A percentile compares a stretch with the other conserved stretches of the same genome.
Evolutionary conservation across 2,329 filamentous ascomycete species (phyloP).

Genomic region (Beauveria sp.): DNA sequence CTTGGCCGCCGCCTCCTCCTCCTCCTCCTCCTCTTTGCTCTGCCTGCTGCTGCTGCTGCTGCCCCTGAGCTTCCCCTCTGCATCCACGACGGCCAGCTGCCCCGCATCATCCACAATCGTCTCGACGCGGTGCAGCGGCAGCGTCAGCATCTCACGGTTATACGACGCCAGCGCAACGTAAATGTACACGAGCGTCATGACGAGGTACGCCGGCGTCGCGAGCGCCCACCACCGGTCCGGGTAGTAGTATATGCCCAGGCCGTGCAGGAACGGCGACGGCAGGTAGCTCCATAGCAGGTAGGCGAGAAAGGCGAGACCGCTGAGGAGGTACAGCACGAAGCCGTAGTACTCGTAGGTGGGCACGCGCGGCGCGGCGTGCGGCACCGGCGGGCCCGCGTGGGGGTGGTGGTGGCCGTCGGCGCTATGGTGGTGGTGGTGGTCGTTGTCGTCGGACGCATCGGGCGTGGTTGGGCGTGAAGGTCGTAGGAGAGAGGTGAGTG

Average conservation of each 20-base stretch:
- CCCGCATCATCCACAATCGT: constrained; percentile 88
- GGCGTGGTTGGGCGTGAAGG: constrained; percentile 90
- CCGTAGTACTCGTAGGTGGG: constrained; percentile 99
- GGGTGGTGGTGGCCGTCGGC: constrained; percentile 30
- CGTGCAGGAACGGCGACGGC: constrained; percentile 83
- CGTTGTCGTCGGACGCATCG: constrained; percentile 82
- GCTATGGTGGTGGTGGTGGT: constrained; percentile 35
- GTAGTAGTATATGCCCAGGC: constrained; percentile 92
- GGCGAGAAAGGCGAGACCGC: constrained; percentile 68
- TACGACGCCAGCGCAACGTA: constrained; percentile 88
- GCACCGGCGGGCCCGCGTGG: constrained; percentile 56
- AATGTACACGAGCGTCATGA: constrained; percentile 83
- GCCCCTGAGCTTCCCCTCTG: constrained; percentile 47
- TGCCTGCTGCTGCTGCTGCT: constrained; percentile 23
- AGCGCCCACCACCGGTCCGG: constrained; percentile 97
- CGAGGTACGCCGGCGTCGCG: constrained; percentile 82
- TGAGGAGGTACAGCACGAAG: constrained; percentile 92
- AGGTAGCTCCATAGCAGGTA: constrained; percentile 81
- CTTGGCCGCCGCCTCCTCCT: too few relatives aligned
- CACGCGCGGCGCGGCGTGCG: constrained; percentile 82
- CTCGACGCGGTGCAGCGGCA: constrained; percentile 72
- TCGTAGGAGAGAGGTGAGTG: constrained; percentile 81
- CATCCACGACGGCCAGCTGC: constrained; percentile 75
- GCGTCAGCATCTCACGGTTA: constrained; percentile 81
- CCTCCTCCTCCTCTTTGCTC: too few relatives aligned